Conservation (phyloP, 164 flowering plant species). For the Kalanchoe fedtschenkoi region DNA sequence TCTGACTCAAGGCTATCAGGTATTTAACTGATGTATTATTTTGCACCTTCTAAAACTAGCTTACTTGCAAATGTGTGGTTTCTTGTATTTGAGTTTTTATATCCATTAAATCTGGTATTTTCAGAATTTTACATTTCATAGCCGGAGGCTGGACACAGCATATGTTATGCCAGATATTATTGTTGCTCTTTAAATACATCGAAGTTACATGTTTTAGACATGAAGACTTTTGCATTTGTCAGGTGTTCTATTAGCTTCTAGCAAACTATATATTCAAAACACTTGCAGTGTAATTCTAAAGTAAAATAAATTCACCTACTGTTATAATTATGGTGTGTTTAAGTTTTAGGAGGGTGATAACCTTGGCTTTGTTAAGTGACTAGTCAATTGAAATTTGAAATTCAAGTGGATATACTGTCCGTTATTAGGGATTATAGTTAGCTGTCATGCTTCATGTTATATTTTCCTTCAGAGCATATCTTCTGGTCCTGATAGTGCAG, state of each 20-base stretch:
- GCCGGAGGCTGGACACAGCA: no score
- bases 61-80: background rate
- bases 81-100: no score
- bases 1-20: constrained; percentile 85
- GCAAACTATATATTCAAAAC: no score
- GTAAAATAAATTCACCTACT: no score
- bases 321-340: no score
- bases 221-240: no score
- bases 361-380: no score
- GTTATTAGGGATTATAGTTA: background rate
- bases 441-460: background rate
- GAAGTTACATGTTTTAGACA: no score
- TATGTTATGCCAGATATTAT: background rate
- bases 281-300: no score
- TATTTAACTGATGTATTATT: constrained; percentile 13
- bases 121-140: background rate
- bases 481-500: background rate
- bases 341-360: no score
- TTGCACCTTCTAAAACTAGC: background rate
- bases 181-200: background rate
- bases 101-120: no score
- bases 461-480: background rate
- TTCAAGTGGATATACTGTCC: background rate
- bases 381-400: background rate
- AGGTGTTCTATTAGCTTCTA: no score